Evolutionary conservation across 106 monocot genomes (phyloP).

Genomic region (Acorus calamus): DNA sequence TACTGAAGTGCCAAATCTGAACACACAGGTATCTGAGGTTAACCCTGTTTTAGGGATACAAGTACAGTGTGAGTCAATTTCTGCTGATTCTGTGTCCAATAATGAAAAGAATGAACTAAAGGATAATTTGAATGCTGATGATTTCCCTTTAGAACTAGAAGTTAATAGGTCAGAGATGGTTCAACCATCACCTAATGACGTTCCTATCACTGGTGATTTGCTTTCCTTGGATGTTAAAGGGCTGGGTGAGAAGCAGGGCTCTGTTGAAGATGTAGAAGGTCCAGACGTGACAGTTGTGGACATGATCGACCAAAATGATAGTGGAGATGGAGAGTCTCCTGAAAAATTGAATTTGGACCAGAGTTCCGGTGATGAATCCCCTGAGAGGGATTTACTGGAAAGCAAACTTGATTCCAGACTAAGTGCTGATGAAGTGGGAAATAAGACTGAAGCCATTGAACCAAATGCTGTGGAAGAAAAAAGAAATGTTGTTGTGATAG

Average conservation of each 20-base stretch:
- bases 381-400: constrained; percentile 71
- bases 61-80: constrained; percentile 80
- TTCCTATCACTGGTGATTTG: constrained; percentile 29
- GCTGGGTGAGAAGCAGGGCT: constrained; percentile 26
- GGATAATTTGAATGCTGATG: constrained; percentile 85
- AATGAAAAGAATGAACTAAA: constrained; percentile 77
- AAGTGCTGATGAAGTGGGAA: no score
- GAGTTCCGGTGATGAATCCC: constrained; percentile 72
- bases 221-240: constrained; percentile 30
- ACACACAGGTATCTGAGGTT: constrained; percentile 88
- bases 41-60: constrained; percentile 63
- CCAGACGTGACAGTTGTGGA: constrained; percentile 18
- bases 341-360: constrained; percentile 85
- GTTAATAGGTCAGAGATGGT: constrained; percentile 61
- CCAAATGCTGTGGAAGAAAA: no score
- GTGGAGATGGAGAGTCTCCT: constrained; percentile 13
- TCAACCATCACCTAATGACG: constrained; percentile 46
- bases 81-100: constrained; percentile 67
- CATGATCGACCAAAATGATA: constrained; percentile 34
- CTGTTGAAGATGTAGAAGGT: constrained; percentile 46
- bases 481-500: no score
- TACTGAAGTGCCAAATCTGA: constrained; percentile 16
- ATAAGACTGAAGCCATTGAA: no score
- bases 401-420: background rate
- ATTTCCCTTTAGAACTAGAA: constrained; percentile 85